phyloP scores from a whole-genome alignment of 441 rosid species.

The Hura crepitans region DNA sequence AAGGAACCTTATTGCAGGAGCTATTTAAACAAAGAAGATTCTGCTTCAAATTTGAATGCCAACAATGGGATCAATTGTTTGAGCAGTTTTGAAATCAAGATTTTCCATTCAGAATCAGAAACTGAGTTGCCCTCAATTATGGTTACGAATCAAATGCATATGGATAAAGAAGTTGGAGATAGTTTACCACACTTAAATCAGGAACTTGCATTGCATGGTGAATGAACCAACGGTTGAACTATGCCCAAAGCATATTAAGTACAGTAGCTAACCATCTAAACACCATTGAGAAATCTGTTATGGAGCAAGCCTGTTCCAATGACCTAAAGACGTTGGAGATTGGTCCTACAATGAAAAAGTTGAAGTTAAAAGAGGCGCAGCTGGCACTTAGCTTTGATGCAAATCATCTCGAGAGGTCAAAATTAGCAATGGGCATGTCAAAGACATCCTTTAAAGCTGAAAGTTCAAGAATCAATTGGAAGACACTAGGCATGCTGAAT shows the following conservation, averaged over 20 bases:
- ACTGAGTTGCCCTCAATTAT: constrained; percentile 17
- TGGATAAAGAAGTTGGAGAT: constrained; percentile 43
- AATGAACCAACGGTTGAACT: constrained; percentile 33
- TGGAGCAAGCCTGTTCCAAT: constrained; percentile 69
- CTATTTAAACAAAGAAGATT: constrained; percentile 28
- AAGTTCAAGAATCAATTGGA: constrained; percentile 68
- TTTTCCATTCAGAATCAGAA: constrained; percentile 28
- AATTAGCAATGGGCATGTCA: constrained; percentile 57
- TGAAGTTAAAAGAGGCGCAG: constrained; percentile 52
- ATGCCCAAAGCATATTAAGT: constrained; percentile 33
- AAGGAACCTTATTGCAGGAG: constrained; percentile 22
- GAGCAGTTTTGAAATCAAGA: constrained; percentile 22
- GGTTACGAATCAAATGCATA: constrained; percentile 16
- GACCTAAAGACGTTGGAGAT: constrained; percentile 71
- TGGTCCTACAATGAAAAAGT: constrained; percentile 43
- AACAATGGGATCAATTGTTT: constrained; percentile 29
- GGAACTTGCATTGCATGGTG: constrained; percentile 39
- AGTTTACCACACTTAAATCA: constrained; percentile 25
- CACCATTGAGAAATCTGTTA: constrained; percentile 45
- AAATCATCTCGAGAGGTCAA: constrained; percentile 55
- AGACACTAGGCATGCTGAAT: constrained; percentile 65
- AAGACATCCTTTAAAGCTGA: constrained; percentile 67
- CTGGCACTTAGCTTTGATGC: constrained; percentile 51
- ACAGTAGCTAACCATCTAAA: constrained; percentile 27
- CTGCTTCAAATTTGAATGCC: constrained; percentile 18